Base-by-base conservation (phyloP, 1,139 yeast species). In the Kodamaea ohmeri region DNA sequence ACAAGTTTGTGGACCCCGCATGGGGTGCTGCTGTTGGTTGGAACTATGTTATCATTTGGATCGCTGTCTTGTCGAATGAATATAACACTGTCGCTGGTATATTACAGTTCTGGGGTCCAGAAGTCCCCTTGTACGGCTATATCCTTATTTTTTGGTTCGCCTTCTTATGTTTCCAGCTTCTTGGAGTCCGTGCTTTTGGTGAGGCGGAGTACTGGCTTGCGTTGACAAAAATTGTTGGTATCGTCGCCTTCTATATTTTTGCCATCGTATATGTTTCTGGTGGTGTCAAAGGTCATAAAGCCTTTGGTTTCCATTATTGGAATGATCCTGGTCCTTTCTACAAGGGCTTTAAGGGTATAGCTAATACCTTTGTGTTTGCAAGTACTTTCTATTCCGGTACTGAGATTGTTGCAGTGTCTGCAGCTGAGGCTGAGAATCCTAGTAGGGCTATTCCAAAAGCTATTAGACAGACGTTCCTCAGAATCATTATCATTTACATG, bases 201-300 rank as follows among this genome's bases (percentile, higher is more conserved):
- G 86, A 80, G 52, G 72, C 78, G 12, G 87, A 80, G 56, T 80
- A 71, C 52, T 76, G 83, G 80, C 61, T 80, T 21, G 84, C 85
- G 0, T 54, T 77, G 38, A 54, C 74, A 50, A 80, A 80, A 55
- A 63, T 80, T 12, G 49, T 71, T 4, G 81, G 80, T 1, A 60
- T 80, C 24, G 55, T 73, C 4, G 83, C 83, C 2, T 78, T 73
- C 50, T 78, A 80, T 56, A 60, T 80, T 27, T 78, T 79, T 45
- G 65, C 82, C 21, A 68, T 80, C 35, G 64, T 80, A 11, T 78
- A 79, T 51, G 73, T 80, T 14, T 67, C 83, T 16, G 95, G 94
- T 28, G 95, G 94, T 25, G 67, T 80, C 25, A 65, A 65, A 34
- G 75, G 70, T 12, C 66, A 62, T 25, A 65, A 65, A 21, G 82